Conservation (phyloP, 352 stramenopile species). For the Phytophthora sojae region DNA sequence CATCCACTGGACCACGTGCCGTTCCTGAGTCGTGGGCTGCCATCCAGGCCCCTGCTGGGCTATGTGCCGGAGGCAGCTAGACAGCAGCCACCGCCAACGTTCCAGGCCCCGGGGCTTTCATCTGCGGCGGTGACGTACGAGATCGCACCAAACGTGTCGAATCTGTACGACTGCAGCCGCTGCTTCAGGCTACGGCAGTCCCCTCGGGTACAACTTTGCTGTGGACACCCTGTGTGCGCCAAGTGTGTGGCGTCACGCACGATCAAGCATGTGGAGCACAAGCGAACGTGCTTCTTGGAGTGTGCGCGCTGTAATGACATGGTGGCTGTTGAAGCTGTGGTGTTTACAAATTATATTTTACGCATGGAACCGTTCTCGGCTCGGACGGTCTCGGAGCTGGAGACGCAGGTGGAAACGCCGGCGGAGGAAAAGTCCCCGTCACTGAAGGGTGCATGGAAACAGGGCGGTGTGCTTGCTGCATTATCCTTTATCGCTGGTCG, state of each 20-base stretch:
- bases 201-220: constrained; percentile 71
- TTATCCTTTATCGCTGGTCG: constrained; percentile 51
- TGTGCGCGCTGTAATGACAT: constrained; percentile 60
- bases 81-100: constrained; percentile 8
- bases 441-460: constrained; percentile 42
- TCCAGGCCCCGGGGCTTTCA: constrained; percentile 21
- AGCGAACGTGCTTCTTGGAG: constrained; percentile 57
- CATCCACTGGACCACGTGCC: constrained; percentile 82
- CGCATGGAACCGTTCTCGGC: constrained; percentile 46
- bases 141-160: constrained; percentile 42
- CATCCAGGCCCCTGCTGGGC: constrained; percentile 66
- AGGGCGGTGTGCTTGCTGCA: constrained; percentile 49
- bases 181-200: constrained; percentile 61
- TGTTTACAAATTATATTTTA: constrained; percentile 67
- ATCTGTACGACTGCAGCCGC: constrained; percentile 71
- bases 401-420: constrained; percentile 6
- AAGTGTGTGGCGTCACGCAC: constrained; percentile 59
- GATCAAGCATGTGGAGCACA: constrained; percentile 53
- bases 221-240: constrained; percentile 67
- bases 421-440: constrained; percentile 13
- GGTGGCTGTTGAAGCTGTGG: constrained; percentile 62
- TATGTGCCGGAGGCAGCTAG: constrained; percentile 30
- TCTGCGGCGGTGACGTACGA: constrained; percentile 36
- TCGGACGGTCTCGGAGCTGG: constrained; percentile 44
- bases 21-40: constrained; percentile 65